Evolutionary conservation across 129 eudicot species (phyloP).

Genomic region (Flaveria trinervia): DNA sequence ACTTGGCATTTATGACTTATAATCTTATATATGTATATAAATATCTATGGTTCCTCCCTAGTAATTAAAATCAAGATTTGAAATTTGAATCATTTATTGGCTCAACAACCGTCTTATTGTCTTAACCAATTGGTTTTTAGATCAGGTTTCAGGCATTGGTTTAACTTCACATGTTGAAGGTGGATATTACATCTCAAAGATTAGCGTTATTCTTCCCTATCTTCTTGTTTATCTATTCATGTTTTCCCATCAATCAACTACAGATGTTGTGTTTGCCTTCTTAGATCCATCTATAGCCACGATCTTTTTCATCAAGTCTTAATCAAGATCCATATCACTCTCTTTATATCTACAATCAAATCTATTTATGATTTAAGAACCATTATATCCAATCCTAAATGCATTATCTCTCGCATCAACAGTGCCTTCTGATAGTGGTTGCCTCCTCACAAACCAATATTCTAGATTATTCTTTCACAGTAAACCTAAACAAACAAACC

Average conservation of each 20-base stretch:
- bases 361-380: background rate
- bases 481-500: background rate
- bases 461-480: background rate
- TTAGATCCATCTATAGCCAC: background rate
- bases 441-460: background rate
- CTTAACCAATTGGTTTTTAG: background rate
- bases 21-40: too few species aligned
- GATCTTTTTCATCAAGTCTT: too few species aligned
- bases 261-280: background rate
- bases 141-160: background rate
- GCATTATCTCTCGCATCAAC: background rate
- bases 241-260: background rate
- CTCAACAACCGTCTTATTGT: background rate
- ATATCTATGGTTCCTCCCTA: too few species aligned
- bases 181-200: background rate
- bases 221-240: background rate
- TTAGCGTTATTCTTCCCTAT: background rate
- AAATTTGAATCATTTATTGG: background rate
- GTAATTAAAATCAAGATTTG: background rate
- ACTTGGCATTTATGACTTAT: background rate
- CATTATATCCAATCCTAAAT: background rate
- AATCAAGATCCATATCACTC: too few species aligned
- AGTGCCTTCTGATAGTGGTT: background rate
- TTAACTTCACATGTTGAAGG: background rate
- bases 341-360: background rate